A percentile compares a stretch with the other conserved stretches of the same genome.
phyloP scores from a whole-genome alignment of 768 basidiomycete genomes.

The Psilocybe tampanensis region DNA sequence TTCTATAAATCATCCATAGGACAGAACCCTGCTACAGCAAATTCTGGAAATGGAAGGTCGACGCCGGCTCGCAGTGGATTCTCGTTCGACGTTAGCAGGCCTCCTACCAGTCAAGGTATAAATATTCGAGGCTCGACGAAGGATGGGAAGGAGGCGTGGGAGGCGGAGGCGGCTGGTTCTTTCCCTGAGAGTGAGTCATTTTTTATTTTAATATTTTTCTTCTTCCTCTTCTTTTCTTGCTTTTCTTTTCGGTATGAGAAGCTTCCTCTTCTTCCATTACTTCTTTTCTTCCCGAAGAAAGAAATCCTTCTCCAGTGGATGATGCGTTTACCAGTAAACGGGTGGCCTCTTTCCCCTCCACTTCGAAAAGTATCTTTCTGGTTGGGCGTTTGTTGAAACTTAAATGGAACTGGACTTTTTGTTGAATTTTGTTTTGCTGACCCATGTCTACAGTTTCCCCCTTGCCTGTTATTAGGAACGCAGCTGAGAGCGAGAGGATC shows the following conservation, averaged over 20 bases:
- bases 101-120: conserved; percentile 9
- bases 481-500: conserved; percentile 51
- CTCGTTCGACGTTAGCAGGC: conserved; percentile 36
- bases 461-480: conserved; percentile 55
- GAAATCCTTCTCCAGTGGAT: too few species aligned
- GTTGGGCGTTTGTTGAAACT: background rate
- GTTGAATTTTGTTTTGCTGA: background rate
- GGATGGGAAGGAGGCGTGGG: conserved; percentile 27
- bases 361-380: too few species aligned
- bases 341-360: too few species aligned
- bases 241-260: background rate
- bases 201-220: conserved; percentile 2
- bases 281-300: too few species aligned
- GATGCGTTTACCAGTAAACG: too few species aligned
- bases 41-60: conserved; percentile 43
- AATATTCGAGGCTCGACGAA: conserved; percentile 16
- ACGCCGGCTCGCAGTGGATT: conserved; percentile 46
- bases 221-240: background rate
- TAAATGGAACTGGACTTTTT: background rate
- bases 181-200: conserved; percentile 26
- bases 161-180: conserved; percentile 16
- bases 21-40: conserved; percentile 39
- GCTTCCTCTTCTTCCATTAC: background rate
- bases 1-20: conserved; percentile 67
- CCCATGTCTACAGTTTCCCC: conserved; percentile 36